Conservation (phyloP, 331 rosid genomes). For the Rhamnella rubrinervis region DNA sequence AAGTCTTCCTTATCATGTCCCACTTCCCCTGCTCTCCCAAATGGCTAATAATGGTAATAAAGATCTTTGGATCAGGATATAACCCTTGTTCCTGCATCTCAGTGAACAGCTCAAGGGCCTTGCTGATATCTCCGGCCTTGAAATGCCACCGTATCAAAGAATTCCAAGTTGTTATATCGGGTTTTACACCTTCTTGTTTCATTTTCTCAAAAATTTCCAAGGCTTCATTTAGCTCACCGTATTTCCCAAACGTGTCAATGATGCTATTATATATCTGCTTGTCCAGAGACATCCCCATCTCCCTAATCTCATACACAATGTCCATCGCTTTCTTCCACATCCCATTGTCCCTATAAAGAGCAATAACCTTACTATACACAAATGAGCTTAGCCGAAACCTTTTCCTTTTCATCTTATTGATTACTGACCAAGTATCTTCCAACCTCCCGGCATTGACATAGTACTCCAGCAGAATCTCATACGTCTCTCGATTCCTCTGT, state of each 20-base stretch:
- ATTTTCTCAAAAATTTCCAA: conserved; percentile 58
- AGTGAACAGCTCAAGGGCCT: conserved; percentile 51
- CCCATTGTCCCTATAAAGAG: conserved; percentile 74
- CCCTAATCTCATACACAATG: conserved; percentile 56
- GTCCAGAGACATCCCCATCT: conserved; percentile 51
- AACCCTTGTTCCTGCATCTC: conserved; percentile 72
- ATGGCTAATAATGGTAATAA: conserved; percentile 56
- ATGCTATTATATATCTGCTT: conserved; percentile 60
- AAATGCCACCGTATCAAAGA: conserved; percentile 69
- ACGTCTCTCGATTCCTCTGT: conserved; percentile 45
- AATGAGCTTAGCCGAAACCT: conserved; percentile 52
- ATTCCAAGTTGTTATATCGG: conserved; percentile 70
- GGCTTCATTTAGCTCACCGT: conserved; percentile 65
- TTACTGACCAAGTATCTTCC: conserved; percentile 69
- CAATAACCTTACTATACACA: conserved; percentile 59
- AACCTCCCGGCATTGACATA: conserved; percentile 68
- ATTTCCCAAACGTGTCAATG: conserved; percentile 69
- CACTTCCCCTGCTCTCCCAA: conserved; percentile 83
- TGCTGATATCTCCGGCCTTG: conserved; percentile 49
- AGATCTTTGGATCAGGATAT: conserved; percentile 80
- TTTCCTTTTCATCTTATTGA: conserved; percentile 59
- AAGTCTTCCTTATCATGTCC: conserved; percentile 51
- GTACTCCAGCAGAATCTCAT: conserved; percentile 62
- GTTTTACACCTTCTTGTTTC: conserved; percentile 54
- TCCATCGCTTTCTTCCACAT: conserved; percentile 89